Evolutionary conservation across 768 basidiomycete genomes (phyloP).

Genomic region (Leccinum rimulosum): DNA sequence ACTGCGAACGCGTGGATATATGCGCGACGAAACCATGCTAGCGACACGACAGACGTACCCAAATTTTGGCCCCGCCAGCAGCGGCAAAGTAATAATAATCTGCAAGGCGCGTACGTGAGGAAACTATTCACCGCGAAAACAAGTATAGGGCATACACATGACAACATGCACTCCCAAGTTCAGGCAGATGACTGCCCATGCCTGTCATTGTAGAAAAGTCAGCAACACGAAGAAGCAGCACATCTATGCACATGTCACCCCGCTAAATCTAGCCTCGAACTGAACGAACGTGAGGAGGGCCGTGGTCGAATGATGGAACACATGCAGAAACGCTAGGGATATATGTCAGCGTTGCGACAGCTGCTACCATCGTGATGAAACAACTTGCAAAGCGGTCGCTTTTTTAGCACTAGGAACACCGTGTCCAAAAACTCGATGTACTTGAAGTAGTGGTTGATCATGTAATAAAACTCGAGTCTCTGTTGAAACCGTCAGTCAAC

Average conservation of each 20-base stretch:
- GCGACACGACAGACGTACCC: slow-evolving; percentile 15
- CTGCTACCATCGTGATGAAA: neutral
- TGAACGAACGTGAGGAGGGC: slow-evolving; percentile 91
- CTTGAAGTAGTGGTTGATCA: slow-evolving; percentile 97
- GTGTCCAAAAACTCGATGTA: slow-evolving; percentile 95
- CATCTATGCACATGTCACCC: slow-evolving; percentile 43
- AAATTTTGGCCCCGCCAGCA: slow-evolving; percentile 50
- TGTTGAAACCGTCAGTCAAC: slow-evolving; percentile 29
- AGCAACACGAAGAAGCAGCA: neutral
- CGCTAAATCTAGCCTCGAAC: slow-evolving; percentile 83
- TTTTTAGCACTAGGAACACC: slow-evolving; percentile 93
- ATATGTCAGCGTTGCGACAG: neutral
- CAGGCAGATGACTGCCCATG: slow-evolving; percentile 86
- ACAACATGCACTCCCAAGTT: slow-evolving; percentile 91
- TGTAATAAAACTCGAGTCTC: slow-evolving; percentile 93
- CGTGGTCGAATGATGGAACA: slow-evolving; percentile 96
- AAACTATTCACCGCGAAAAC: neutral
- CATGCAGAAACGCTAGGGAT: slow-evolving; percentile 83
- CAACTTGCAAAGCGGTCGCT: slow-evolving; percentile 85
- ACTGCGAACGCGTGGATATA: slow-evolving; percentile 10
- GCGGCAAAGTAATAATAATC: slow-evolving; percentile 99
- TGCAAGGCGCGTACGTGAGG: slow-evolving; percentile 29
- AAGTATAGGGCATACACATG: slow-evolving; percentile 70
- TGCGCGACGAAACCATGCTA: neutral
- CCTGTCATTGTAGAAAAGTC: slow-evolving; percentile 42